A percentile compares a stretch with the other conserved stretches of the same genome.
These are phyloP conservation scores for Chrysoporthe puriensis DNA, from an alignment of 2,329 filamentous ascomycete genomes.

Conservation along the genomic window DNA sequence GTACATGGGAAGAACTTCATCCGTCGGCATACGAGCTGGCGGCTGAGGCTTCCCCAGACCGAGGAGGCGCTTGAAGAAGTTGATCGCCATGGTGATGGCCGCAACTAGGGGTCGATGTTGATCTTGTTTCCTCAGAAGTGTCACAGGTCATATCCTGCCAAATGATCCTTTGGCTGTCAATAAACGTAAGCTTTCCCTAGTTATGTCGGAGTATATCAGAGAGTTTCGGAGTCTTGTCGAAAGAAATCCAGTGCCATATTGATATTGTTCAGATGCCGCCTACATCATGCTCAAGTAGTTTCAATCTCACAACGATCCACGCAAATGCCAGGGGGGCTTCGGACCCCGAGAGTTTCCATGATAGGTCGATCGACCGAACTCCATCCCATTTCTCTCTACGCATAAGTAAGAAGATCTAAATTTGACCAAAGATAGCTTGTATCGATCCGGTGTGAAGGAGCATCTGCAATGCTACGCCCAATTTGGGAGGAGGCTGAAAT, in stretches of 20 bases:
- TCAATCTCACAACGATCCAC: neutral
- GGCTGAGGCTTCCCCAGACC: slow-evolving; percentile 3
- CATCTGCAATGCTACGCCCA: slow-evolving; percentile 15
- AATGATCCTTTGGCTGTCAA: neutral
- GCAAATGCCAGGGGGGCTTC: slow-evolving; percentile 12
- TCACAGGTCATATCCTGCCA: neutral
- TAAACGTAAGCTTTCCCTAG: neutral
- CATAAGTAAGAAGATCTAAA: neutral
- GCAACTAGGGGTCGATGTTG: neutral
- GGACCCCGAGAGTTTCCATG: slow-evolving; percentile 13
- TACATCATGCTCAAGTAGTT: neutral
- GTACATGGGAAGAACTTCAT: slow-evolving; percentile 39
- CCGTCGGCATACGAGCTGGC: slow-evolving; percentile 30
- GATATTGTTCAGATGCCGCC: neutral
- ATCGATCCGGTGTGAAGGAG: neutral
- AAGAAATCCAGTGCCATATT: too few species aligned
- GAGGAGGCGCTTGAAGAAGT: slow-evolving; percentile 5
- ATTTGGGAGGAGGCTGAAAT: slow-evolving; percentile 11
- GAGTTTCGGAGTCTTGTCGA: neutral
- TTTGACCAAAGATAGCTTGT: neutral
- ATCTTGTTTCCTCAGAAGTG: neutral
- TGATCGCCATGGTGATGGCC: slow-evolving; percentile 11
- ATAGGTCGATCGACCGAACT: neutral
- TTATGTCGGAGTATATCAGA: neutral
- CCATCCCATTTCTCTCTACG: neutral